Base-by-base conservation (phyloP, 306 rosid species). In the Calophaca sinica region DNA sequence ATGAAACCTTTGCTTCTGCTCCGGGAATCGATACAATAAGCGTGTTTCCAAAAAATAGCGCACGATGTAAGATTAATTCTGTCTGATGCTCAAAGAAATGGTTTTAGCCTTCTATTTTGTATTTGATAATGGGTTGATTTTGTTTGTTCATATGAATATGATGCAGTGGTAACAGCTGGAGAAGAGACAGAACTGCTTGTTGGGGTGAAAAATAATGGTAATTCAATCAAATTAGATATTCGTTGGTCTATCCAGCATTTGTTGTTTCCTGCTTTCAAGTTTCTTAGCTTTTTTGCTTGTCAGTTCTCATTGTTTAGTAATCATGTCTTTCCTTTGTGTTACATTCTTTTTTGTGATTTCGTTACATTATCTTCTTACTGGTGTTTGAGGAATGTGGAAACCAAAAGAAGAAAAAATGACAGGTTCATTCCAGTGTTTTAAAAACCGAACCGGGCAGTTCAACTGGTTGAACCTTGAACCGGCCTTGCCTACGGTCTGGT, bases 141-240 rank as follows among this genome's bases (percentile, higher is more conserved):
- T 74, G 11, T 45, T 12, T 87, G 26, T 75, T 75, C 50, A 12
- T 70, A 54, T 48, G 77, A 68, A 69, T 58, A 39, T 46, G 82
- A 65, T 88, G 83, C 86, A 94, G 98, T 84, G 83, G 87, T 94
- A 73, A 67, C 87, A 4, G 96, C 99, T 48, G 96, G 99, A 72
- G 90, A 92, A 78, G 97, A 94, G 78, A 75, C 93, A 20, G 96
- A 94, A 60, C 76, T 94, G 13, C 87, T 94, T 1, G 97, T 92
- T 2, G 96, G 96, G 76, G 65, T 94, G 65, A 92, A 90, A 84
- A 94, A 94, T 73, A 82, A 92, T 84, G 99, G 99, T 92, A 88
- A 86, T 15, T 62, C 75, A 61, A 48, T 76, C 64, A 51, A 14
- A 38, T 53, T 76, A 65, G 64, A 45, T 60, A 13, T 2, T 54